These are phyloP conservation scores for Colletotrichum incanum DNA, from an alignment of 2,329 filamentous ascomycete species.

Conservation along the genomic window DNA sequence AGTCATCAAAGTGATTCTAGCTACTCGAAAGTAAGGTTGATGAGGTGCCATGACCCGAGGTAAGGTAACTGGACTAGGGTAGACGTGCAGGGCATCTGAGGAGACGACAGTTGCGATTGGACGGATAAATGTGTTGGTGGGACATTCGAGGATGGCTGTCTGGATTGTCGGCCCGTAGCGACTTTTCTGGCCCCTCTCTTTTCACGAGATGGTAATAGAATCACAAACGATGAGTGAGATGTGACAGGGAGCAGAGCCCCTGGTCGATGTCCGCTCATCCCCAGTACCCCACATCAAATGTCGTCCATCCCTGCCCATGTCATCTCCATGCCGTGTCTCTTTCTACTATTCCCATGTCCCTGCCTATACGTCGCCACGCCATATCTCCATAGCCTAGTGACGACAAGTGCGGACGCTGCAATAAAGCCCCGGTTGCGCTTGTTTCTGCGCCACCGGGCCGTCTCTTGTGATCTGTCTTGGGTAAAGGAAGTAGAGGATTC, in stretches of 20 bases:
- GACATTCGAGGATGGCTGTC: conserved; percentile 47
- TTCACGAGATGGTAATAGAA: background rate
- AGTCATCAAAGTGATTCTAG: background rate
- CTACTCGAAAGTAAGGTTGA: conserved; percentile 10
- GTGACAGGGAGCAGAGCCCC: conserved; percentile 1
- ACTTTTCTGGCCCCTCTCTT: conserved; percentile 11
- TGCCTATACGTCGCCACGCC: background rate
- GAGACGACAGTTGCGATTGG: conserved; percentile 46
- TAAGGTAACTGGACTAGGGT: conserved; percentile 14
- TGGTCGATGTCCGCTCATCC: conserved; percentile 2
- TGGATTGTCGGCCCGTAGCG: conserved; percentile 55
- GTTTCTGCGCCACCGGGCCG: background rate
- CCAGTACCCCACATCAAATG: conserved; percentile 19
- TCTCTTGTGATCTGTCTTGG: background rate
- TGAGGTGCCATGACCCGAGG: conserved; percentile 5
- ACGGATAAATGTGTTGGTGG: conserved; percentile 44
- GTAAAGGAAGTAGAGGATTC: background rate
- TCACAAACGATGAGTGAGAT: background rate
- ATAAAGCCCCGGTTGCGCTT: background rate
- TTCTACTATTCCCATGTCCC: background rate
- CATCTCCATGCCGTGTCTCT: background rate
- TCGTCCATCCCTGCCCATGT: conserved; percentile 16
- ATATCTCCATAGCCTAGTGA: background rate
- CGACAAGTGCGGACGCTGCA: background rate
- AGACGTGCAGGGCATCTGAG: conserved; percentile 27